These are phyloP conservation scores for Halophytophthora polymorphica DNA, from an alignment of 352 stramenopile genomes.

Conservation along the genomic window DNA sequence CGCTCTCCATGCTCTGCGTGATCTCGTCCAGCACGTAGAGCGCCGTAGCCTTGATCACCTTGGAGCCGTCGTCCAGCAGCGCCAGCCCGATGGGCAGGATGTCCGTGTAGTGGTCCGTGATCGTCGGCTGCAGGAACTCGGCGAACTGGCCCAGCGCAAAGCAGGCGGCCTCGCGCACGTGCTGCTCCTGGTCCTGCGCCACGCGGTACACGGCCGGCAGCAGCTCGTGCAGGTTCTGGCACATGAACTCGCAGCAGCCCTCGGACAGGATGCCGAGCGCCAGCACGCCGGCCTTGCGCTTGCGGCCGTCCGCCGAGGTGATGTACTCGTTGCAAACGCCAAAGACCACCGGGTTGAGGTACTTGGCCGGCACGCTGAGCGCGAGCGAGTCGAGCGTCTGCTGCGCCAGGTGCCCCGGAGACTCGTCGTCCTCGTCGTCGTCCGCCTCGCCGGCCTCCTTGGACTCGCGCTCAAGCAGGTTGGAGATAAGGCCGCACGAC, in stretches of 20 bases:
- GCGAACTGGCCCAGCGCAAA: constrained; percentile 98
- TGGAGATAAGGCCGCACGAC: constrained; percentile 81
- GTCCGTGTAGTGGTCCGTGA: constrained; percentile 92
- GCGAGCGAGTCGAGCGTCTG: constrained; percentile 84
- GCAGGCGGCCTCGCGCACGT: constrained; percentile 95
- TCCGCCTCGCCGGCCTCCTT: constrained; percentile 46
- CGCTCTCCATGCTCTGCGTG: constrained; percentile 95
- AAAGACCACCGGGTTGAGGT: constrained; percentile 77
- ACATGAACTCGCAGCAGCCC: constrained; percentile 94
- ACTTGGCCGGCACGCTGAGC: constrained; percentile 79
- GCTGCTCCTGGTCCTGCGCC: constrained; percentile 89
- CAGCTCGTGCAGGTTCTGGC: constrained; percentile 92
- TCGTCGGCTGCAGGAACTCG: constrained; percentile 97
- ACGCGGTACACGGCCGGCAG: constrained; percentile 91
- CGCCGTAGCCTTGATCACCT: constrained; percentile 94
- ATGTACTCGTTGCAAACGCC: constrained; percentile 89
- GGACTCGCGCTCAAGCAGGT: constrained; percentile 68
- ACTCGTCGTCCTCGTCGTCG: constrained; percentile 81
- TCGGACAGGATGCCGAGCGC: constrained; percentile 96
- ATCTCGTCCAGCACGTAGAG: constrained; percentile 99
- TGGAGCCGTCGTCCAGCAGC: constrained; percentile 92
- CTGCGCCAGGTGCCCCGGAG: constrained; percentile 75
- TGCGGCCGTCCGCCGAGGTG: constrained; percentile 79
- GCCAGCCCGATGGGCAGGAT: constrained; percentile 96
- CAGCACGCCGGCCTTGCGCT: constrained; percentile 96